Conservation (phyloP, 2,329 filamentous ascomycete genomes). For the Verticillium zaregamsianum region DNA sequence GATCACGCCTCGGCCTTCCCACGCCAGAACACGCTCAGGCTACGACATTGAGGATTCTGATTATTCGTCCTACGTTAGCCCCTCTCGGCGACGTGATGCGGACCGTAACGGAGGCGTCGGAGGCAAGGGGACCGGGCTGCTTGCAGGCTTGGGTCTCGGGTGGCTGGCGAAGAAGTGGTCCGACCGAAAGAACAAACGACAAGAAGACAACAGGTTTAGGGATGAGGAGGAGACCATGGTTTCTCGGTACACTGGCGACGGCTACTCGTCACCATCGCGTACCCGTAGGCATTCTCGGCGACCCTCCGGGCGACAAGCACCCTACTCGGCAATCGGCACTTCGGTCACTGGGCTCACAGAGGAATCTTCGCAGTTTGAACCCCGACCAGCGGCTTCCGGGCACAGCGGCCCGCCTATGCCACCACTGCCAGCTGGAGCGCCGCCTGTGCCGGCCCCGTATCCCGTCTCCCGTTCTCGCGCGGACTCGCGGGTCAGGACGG, state of each 20-base stretch:
- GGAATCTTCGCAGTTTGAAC: conserved; percentile 33
- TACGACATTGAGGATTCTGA: conserved; percentile 49
- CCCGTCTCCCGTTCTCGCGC: background rate
- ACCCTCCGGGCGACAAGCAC: conserved; percentile 18
- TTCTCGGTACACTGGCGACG: conserved; percentile 68
- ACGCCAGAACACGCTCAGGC: conserved; percentile 36
- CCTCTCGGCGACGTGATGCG: conserved; percentile 52
- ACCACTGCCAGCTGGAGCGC: conserved; percentile 36
- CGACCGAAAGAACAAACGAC: conserved; percentile 44
- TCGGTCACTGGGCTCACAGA: conserved; percentile 19
- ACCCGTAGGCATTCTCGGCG: conserved; percentile 19
- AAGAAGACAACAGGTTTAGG: conserved; percentile 39
- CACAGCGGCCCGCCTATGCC: conserved; percentile 43
- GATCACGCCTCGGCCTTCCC: conserved; percentile 43
- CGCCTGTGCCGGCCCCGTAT: background rate
- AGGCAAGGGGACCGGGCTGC: conserved; percentile 51
- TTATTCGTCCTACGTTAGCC: conserved; percentile 58
- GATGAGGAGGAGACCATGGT: conserved; percentile 54
- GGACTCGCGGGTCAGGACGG: background rate
- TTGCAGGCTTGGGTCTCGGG: conserved; percentile 62
- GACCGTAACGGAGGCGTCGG: conserved; percentile 31
- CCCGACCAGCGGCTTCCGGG: conserved; percentile 21
- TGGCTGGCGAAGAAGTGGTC: conserved; percentile 65
- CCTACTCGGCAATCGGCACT: conserved; percentile 11
- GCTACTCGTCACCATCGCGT: conserved; percentile 43